phyloP scores from a whole-genome alignment of 2,329 filamentous ascomycete species.

The Diplodia mutila region DNA sequence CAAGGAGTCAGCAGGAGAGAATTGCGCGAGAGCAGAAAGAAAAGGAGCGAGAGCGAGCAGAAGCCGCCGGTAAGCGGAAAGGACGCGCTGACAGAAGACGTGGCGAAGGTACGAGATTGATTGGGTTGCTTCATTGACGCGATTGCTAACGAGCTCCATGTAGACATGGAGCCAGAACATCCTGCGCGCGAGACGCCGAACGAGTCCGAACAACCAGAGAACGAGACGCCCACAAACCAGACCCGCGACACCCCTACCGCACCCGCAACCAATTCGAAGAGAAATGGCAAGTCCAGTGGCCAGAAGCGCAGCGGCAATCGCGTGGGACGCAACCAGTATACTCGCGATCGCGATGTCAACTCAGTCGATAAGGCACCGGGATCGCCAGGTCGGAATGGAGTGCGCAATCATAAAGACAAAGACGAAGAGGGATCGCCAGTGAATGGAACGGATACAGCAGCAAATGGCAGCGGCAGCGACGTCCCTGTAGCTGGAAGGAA shows the following conservation, averaged over 20 bases:
- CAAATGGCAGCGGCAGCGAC: conserved; percentile 48
- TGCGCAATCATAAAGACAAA: conserved; percentile 14
- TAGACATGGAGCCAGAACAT: conserved; percentile 34
- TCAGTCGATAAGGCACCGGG: conserved; percentile 17
- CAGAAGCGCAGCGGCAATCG: conserved; percentile 27
- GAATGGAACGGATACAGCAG: conserved; percentile 35
- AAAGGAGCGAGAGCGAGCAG: conserved; percentile 71
- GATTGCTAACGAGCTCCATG: conserved; percentile 31
- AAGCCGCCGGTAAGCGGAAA: conserved; percentile 79
- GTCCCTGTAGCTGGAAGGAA: conserved; percentile 18
- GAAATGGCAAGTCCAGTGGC: conserved; percentile 9
- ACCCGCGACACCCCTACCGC: conserved; percentile 24
- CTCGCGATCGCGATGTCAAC: conserved; percentile 33
- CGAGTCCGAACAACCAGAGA: conserved; percentile 36
- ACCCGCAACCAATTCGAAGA: conserved; percentile 9
- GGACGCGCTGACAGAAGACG: conserved; percentile 79
- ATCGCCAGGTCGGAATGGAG: conserved; percentile 12
- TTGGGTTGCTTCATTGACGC: too few species aligned
- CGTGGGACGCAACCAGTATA: conserved; percentile 46
- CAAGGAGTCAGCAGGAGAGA: conserved; percentile 60
- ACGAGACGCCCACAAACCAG: not conserved
- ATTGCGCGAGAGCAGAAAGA: conserved; percentile 65
- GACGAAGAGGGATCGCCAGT: conserved; percentile 20
- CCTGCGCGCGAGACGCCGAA: conserved; percentile 38
- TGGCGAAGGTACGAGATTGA: conserved; percentile 66